phyloP scores from a whole-genome alignment of 805 yeast species.

The Kluyveromyces lactis region DNA sequence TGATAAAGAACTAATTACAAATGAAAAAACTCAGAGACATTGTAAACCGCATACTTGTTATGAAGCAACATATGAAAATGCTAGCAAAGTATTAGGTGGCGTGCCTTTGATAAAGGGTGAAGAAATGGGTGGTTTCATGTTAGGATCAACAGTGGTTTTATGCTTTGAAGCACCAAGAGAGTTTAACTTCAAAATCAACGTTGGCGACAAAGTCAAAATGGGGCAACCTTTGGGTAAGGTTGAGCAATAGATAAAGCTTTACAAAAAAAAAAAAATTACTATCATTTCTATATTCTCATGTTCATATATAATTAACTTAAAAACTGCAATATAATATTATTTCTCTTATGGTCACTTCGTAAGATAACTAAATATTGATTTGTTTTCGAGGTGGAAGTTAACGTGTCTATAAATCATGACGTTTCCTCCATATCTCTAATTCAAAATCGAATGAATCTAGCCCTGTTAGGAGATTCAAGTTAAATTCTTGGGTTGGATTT shows the following conservation, averaged over 20 bases:
- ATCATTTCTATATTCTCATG: background rate
- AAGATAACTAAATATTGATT: too few species aligned
- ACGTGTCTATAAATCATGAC: background rate
- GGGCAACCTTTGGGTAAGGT: slow-evolving; percentile 68
- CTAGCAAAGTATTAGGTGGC: slow-evolving; percentile 72
- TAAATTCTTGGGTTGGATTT: slow-evolving; percentile 1
- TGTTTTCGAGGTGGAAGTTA: too few species aligned
- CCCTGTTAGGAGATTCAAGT: slow-evolving; percentile 1
- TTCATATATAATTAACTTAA: background rate
- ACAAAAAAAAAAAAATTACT: background rate
- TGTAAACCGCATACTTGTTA: slow-evolving; percentile 73
- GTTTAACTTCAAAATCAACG: slow-evolving; percentile 59
- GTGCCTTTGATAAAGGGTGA: slow-evolving; percentile 84
- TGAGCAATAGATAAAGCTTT: slow-evolving; percentile 3
- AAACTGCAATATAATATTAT: background rate
- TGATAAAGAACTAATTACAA: slow-evolving; percentile 84
- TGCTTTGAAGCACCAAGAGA: slow-evolving; percentile 91
- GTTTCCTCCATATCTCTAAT: slow-evolving; percentile 2
- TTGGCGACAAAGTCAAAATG: slow-evolving; percentile 75
- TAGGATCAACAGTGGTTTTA: slow-evolving; percentile 94
- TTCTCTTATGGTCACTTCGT: background rate
- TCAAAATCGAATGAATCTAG: slow-evolving; percentile 1
- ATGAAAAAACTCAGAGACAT: slow-evolving; percentile 42
- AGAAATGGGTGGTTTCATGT: slow-evolving; percentile 94
- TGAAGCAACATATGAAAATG: slow-evolving; percentile 85